Conservation (phyloP, 257 asterid species). For the Solanum dulcamara region DNA sequence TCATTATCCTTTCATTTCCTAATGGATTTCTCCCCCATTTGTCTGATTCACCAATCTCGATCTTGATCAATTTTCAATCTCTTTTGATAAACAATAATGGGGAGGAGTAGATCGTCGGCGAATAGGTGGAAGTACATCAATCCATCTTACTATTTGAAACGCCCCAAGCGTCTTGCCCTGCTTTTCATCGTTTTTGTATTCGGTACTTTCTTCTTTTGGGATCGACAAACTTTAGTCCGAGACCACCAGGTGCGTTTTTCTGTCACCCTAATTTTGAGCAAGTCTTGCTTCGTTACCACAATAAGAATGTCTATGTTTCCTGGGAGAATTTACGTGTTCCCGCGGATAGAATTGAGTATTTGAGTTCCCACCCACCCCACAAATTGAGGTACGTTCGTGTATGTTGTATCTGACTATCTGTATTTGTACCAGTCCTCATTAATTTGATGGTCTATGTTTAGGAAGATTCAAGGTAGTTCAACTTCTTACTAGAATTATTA, state of each 20-base stretch:
- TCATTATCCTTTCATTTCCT: neutral
- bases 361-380: neutral
- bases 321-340: neutral
- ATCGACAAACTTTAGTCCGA: slow-evolving; percentile 56
- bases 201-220: slow-evolving; percentile 64
- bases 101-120: slow-evolving; percentile 69
- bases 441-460: neutral
- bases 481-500: neutral
- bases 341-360: neutral
- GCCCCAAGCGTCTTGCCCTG: slow-evolving; percentile 80
- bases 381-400: neutral
- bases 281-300: neutral
- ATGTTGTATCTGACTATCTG: neutral
- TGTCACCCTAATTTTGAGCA: neutral
- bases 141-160: slow-evolving; percentile 84
- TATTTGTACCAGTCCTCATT: neutral
- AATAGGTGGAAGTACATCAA: slow-evolving; percentile 49
- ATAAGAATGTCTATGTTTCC: neutral
- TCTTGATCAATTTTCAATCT: neutral
- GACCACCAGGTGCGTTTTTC: neutral
- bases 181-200: slow-evolving; percentile 53
- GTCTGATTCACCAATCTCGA: neutral
- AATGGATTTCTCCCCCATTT: neutral
- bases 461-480: neutral
- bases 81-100: slow-evolving; percentile 30